Base-by-base conservation (phyloP, 148 eudicot species). In the Persicaria tinctoria region DNA sequence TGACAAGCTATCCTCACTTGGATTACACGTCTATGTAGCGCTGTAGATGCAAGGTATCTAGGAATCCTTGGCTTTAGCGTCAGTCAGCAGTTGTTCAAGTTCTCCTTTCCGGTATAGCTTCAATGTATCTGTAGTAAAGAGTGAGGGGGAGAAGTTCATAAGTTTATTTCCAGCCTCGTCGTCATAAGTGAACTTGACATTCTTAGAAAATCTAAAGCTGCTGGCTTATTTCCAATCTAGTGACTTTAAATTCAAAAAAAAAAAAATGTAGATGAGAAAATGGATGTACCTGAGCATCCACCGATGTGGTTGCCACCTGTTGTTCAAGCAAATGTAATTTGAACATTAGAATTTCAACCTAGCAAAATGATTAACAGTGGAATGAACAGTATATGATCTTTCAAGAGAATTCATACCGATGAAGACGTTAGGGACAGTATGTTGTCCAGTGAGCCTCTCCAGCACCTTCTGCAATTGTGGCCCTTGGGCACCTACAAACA, bases 391-490 rank as follows among this genome's bases (percentile, higher is more conserved):
- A 54, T 32, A 10, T 57, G 8, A 56, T 51, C 5, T 27, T 11
- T 63, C 68, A 66, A 59, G 4, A 17, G 51, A 74, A 1, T 41
- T 74, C 87, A 78, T 84, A 91, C 97, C 98, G 74, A 94, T 85
- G 80, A 89, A 94, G 49, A 94, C 98, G 81, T 94, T 94, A 70
- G 98, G 98, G 44, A 94, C 98, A 32, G 98, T 94, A 81, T 84
- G 83, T 75, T 94, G 98, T 51, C 93, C 95, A 46, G 93, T 94
- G 72, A 91, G 84, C 80, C 87, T 84, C 79, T 89, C 93, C 50
- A 94, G 82, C 51, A 87, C 89, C 85, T 88, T 91, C 82, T 91
- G 97, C 83, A 94, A 68, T 81, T 91, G 91, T 49, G 90, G 89
- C 70, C 98, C 98, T 84, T 91, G 93, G 60, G 95, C 80, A 77